Base-by-base conservation (phyloP, 2,329 filamentous ascomycete species). In the Ceratocystis harringtonii region DNA sequence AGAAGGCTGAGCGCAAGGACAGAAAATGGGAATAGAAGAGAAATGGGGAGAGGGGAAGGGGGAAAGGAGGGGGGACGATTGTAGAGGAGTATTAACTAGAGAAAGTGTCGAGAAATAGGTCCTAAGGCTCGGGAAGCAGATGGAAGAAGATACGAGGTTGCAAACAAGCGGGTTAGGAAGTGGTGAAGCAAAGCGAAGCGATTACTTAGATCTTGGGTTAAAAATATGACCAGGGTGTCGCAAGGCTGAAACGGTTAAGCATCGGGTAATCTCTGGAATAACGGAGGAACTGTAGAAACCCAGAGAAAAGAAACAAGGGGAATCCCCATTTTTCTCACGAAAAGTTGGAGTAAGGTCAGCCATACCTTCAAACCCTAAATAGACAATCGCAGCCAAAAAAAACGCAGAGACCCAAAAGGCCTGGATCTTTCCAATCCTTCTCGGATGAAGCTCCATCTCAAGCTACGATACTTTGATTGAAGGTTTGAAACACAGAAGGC, bases 51-150 rank as follows among this genome's bases (percentile, higher is more conserved):
- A 63, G 28, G 19, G 12, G 32, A n/a, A 36, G 19, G 7, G 22
- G 19, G 61, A 10, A 15, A n/a, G 45, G 15, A 15, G 19, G 45
- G 25, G 7, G 50, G 5, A 3, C 4, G 2, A 22, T 17, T 15
- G 25, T 32, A 7, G 17, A 66, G 65, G 68, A 69, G 66, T 68
- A 67, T 70, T 71, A 72, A 73, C 69, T 70, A 69, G 72, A 69
- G 70, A 69, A 74, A 74, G 70, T 73, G 70, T 75, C 74, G 74
- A 69, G 69, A 69, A 70, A 65, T 50, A 30, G 19, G 12, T 19
- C 17, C 15, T 32, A 19, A 44, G 32, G 48, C 7, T 25, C n/a
- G 43, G 62, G 22, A 62, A 25, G 57, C 66, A 66, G 30, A 50
- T 63, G 62, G 17, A 63, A 64, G 45, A 25, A 58, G 28, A 64